These are phyloP conservation scores for Blastomyces parvus DNA, from an alignment of 2,329 filamentous ascomycete genomes.

Conservation along the genomic window DNA sequence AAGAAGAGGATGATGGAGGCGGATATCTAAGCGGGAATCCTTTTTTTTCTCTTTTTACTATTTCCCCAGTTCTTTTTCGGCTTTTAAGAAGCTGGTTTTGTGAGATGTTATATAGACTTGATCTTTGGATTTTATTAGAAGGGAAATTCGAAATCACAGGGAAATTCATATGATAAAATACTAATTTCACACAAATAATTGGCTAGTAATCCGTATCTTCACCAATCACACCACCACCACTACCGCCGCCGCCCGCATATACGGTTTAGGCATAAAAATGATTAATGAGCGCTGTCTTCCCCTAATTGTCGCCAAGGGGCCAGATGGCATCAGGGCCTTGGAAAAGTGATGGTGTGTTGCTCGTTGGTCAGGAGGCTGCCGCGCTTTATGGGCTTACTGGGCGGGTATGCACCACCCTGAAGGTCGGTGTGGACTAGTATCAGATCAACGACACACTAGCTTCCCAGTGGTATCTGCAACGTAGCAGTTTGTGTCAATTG, in stretches of 20 bases:
- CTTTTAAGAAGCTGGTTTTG: neutral
- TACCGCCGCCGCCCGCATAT: neutral
- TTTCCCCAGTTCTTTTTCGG: neutral
- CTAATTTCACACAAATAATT: neutral
- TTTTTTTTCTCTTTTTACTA: neutral
- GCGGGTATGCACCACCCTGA: neutral
- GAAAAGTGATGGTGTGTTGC: neutral
- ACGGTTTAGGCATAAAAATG: no score
- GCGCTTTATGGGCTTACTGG: neutral
- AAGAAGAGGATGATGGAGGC: conserved; percentile 42
- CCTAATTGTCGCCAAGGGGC: neutral
- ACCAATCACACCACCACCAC: neutral
- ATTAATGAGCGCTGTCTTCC: neutral
- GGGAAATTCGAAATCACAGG: neutral
- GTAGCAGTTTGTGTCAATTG: neutral
- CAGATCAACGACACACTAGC: neutral
- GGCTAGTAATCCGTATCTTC: neutral
- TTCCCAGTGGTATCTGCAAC: neutral
- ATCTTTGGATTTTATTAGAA: neutral
- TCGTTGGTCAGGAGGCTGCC: neutral
- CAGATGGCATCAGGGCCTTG: neutral
- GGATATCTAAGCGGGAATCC: conserved; percentile 10
- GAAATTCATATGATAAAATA: neutral
- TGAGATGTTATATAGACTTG: neutral
- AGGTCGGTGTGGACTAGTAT: neutral